phyloP scores from a whole-genome alignment of 2,329 filamentous ascomycete species.

The Alternaria viburni region DNA sequence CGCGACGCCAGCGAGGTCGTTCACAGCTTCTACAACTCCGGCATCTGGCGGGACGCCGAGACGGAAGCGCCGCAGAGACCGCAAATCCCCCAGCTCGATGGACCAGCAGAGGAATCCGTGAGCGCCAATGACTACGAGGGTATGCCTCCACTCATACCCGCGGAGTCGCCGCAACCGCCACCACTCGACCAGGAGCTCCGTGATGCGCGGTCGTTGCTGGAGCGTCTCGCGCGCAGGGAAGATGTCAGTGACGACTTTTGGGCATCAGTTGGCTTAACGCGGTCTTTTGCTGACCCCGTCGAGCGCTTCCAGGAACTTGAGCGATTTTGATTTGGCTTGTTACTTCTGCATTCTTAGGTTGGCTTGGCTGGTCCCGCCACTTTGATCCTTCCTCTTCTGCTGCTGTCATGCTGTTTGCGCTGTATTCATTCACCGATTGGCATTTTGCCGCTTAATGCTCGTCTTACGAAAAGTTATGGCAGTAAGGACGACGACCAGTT shows the following conservation, averaged over 20 bases:
- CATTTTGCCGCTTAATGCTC: conserved; percentile 1
- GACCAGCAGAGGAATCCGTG: conserved; percentile 24
- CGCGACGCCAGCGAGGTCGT: conserved; percentile 38
- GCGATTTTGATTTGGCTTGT: conserved; percentile 23
- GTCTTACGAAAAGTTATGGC: background rate
- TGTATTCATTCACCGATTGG: background rate
- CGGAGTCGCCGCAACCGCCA: conserved; percentile 16
- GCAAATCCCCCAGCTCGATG: conserved; percentile 23
- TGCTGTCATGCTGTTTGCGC: background rate
- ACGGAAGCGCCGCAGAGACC: conserved; percentile 7
- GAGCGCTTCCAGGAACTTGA: conserved; percentile 44
- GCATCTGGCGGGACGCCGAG: conserved; percentile 8
- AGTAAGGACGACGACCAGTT: background rate
- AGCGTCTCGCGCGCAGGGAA: conserved; percentile 70
- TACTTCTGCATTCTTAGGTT: background rate
- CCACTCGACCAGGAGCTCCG: conserved; percentile 55
- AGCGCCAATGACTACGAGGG: conserved; percentile 27
- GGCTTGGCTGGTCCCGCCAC: conserved; percentile 6
- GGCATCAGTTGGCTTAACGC: conserved; percentile 55
- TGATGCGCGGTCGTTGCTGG: conserved; percentile 75
- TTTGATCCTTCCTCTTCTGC: background rate
- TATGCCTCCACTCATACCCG: conserved; percentile 7
- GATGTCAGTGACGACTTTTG: conserved; percentile 86
- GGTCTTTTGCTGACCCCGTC: conserved; percentile 43
- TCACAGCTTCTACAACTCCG: conserved; percentile 32